Evolutionary conservation across 257 asterid genomes (phyloP), one percentile per base, ranked within the genome.

Genomic region (Solanum appendiculatum): DNA sequence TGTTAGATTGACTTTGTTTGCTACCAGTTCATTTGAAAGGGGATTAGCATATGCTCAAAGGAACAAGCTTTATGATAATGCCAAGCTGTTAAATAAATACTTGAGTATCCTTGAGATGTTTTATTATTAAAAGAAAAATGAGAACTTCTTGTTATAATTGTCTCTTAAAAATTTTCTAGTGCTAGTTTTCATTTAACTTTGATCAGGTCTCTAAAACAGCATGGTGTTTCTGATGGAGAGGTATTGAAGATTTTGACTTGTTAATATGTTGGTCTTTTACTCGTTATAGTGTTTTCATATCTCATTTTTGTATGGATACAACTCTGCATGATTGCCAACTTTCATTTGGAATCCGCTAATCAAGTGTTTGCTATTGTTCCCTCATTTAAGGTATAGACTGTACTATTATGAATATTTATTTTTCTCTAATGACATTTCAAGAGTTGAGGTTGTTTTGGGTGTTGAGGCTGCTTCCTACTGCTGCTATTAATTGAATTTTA

Each of bases 221-320:
- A 88, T 46, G 98, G 96, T 83, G 94, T 94, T 83, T 91, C 94
- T 86, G 96, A 97, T 37, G 88, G 90, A n/a, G 97, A 94, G 99
- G 98, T 95, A 94, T 89, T 48, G 60, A 85, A 51, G 25, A 56
- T 85, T 63, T 80, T 25, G 7, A 58, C 56, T 36, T 54, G 87
- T 87, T 60, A 25, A 70, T 82, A 36, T 3, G 18, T 51, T 51
- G 25, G 20, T 54, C 63, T 20, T 80, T 56, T 23, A 69, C 72
- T 27, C 78, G 48, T 27, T 44, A 54, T 20, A 69, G 58, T 56
- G 81, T 66, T 29, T 85, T 88, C 51, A 64, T 89, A 87, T 36
- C 68, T 58, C 36, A 25, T 0, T 88, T 82, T 85, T 54, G 20
- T 73, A 18, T 54, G 25, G 63, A 48, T 54, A 20, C 63, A 54